Base-by-base conservation (phyloP, 208 protist genomes). In the Crithidia sp. region DNA sequence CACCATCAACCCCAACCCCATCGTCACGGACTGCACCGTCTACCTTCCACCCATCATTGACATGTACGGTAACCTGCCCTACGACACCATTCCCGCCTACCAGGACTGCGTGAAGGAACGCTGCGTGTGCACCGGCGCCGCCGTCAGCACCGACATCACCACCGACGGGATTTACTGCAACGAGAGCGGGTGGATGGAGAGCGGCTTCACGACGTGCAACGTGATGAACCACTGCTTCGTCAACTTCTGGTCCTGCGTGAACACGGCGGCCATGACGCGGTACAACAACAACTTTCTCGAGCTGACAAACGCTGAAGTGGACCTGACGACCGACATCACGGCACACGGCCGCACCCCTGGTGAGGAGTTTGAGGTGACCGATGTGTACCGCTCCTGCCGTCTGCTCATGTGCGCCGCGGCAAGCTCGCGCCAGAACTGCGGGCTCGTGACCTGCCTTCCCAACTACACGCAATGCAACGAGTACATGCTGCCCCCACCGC, bases 391-490 rank as follows among this genome's bases (percentile, higher is more conserved):
- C 56, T 81, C 72, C 16, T 91, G 86, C 62, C 73, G 73, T 0
- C 55, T 73, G 49, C 63, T 73, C 36, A 82, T 74, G 61, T 91
- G 86, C 70, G 61, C 75, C 13, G 83, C 86, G 7, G 83, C 82
- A 2, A 60, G 37, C 16, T 79, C 80, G 9, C 83, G 86, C 52
- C 37, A 82, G 45, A 86, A 83, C 79, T 91, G 86, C 64, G 86
- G 86, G 43, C 83, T 91, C 19, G 17, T 84, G 37, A 91, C 86
- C 1, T 91, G 86, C 67, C 54, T 84, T 50, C 83, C 83, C 7
- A 86, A 89, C 79, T 83, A 84, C 77, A 88, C 81, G 49, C 81
- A 91, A 74, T 91, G 86, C 79, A 71, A 79, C 72, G 78, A 87
- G 77, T 91, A 76, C 72, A 86, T 91, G 45, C 58, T 47, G 7